Base-by-base conservation (phyloP, 805 yeast genomes). In the Candida xyloterini region DNA sequence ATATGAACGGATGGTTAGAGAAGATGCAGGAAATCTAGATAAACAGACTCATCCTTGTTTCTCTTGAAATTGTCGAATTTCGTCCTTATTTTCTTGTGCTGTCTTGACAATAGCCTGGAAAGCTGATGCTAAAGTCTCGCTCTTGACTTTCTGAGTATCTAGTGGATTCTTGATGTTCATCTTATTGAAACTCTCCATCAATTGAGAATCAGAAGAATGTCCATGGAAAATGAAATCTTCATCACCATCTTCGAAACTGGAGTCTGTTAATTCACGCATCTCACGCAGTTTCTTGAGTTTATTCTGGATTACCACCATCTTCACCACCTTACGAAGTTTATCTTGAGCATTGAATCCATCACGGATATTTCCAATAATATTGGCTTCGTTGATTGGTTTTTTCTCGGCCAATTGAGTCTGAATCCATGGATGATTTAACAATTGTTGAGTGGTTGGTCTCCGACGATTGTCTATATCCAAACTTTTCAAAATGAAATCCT, bases 271-370 rank as follows among this genome's bases (percentile, higher is more conserved):
- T 34, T 70, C 72, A 55, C 76, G 84, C 50, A 79, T 53, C 41
- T 71, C 70, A 63, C 82, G 79, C 57, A 91, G 73, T 50, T 81
- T 80, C 55, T 76, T 70, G 60, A 91, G 79, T 59, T 85, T 76
- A 63, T 89, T 89, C 55, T 84, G 79, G 64, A 91, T 76, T 52
- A 79, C 79, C 37, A 91, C 90, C 56, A 87, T 70, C 59, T 88
- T 93, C 52, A 87, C 82, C 27, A 93, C 97, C 52, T 83, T 85
- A 55, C 81, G 79, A 67, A 93, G 81, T 63, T 84, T 89, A 55
- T 76, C 73, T 57, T 85, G 87, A 23, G 95, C 95, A 57, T 82
- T 79, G 73, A 88, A 85, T 30, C 86, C 87, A 56, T 80, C 79
- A 66, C 79, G 78, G 64, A 91, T 81, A 57, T 71, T 74, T 16